Evolutionary conservation across 805 yeast genomes (phyloP).

Genomic region (Grigorovia yakushimaensis): DNA sequence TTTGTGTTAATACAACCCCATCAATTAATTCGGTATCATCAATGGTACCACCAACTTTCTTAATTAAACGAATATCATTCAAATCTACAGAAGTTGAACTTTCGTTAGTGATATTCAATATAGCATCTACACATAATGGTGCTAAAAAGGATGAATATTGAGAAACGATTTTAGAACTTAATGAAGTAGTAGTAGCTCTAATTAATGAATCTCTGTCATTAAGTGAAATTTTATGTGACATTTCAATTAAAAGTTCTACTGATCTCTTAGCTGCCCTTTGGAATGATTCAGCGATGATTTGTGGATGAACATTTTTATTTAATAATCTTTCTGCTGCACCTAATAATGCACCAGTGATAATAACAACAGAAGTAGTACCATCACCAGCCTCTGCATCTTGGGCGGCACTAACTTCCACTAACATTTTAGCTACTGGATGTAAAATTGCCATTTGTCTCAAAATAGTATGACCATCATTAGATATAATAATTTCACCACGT

Average conservation of each 20-base stretch:
- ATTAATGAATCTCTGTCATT: slow-evolving; percentile 73
- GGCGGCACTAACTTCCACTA: slow-evolving; percentile 94
- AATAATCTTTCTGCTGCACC: slow-evolving; percentile 92
- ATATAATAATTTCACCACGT: slow-evolving; percentile 83
- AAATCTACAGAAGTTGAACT: slow-evolving; percentile 65
- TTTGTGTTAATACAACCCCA: slow-evolving; percentile 91
- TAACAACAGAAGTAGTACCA: slow-evolving; percentile 96
- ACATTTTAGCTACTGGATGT: slow-evolving; percentile 98
- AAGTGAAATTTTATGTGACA: slow-evolving; percentile 75
- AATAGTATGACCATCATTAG: slow-evolving; percentile 98
- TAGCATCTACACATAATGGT: slow-evolving; percentile 91
- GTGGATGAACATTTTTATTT: slow-evolving; percentile 90
- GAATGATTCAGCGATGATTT: slow-evolving; percentile 86
- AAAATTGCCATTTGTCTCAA: slow-evolving; percentile 94
- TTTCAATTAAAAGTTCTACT: slow-evolving; percentile 69
- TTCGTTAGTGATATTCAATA: slow-evolving; percentile 61
- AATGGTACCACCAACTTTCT: slow-evolving; percentile 95
- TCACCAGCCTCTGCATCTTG: slow-evolving; percentile 99
- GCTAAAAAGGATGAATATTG: slow-evolving; percentile 81
- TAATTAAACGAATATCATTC: slow-evolving; percentile 77
- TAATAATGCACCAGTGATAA: slow-evolving; percentile 83
- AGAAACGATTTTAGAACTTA: slow-evolving; percentile 90
- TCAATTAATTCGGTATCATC: slow-evolving; percentile 90
- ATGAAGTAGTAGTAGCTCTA: slow-evolving; percentile 89
- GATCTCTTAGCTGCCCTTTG: slow-evolving; percentile 81